These are phyloP conservation scores for Termitomyces sp. DNA, from an alignment of 768 basidiomycete species.

Conservation along the genomic window DNA sequence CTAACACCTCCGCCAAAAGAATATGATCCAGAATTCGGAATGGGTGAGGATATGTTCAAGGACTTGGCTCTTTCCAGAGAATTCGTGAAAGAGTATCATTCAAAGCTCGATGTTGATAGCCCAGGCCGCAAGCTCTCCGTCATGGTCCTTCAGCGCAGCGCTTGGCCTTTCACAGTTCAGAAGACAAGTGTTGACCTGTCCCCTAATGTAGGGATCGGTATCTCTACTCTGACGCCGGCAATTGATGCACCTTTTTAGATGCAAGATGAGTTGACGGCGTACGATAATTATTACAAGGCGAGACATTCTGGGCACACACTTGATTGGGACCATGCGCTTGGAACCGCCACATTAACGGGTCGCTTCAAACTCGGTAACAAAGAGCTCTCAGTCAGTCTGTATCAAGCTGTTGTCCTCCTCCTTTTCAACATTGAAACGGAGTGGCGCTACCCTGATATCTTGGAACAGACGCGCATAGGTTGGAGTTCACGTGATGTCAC, in stretches of 20 bases:
- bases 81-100: conserved; percentile 58
- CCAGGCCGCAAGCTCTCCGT: conserved; percentile 51
- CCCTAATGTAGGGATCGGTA: conserved; percentile 31
- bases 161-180: conserved; percentile 75
- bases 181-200: conserved; percentile 49
- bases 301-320: conserved; percentile 75
- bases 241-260: conserved; percentile 43
- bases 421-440: conserved; percentile 72
- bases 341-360: conserved; percentile 71
- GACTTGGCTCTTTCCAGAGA: conserved; percentile 79
- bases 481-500: conserved; percentile 27
- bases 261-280: conserved; percentile 61
- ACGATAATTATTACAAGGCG: conserved; percentile 63
- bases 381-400: conserved; percentile 87
- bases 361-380: conserved; percentile 66
- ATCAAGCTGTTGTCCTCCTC: conserved; percentile 82
- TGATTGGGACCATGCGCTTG: conserved; percentile 84
- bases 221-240: conserved; percentile 9
- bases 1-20: conserved; percentile 35
- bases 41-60: conserved; percentile 94
- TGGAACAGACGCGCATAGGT: conserved; percentile 63
- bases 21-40: conserved; percentile 93
- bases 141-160: conserved; percentile 82
- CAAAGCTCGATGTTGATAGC: conserved; percentile 31
- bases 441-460: conserved; percentile 62